Percentiles rank a stretch among this genome's conserved stretches.
phyloP scores from a whole-genome alignment of 306 rosid species.

The Vigna nakashimae region DNA sequence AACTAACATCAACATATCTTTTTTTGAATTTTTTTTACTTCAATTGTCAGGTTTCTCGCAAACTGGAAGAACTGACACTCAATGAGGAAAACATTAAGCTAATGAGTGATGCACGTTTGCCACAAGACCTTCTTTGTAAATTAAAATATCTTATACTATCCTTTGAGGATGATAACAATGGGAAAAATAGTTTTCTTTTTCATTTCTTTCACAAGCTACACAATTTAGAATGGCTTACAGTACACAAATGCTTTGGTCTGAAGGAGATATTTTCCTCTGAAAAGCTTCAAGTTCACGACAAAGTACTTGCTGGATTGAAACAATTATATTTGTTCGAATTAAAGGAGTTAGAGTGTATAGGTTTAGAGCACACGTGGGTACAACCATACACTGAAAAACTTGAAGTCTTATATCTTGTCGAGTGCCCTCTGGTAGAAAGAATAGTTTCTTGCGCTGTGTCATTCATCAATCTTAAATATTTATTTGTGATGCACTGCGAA shows the following conservation, averaged over 20 bases:
- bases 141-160: too few species aligned
- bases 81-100: background rate
- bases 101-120: background rate
- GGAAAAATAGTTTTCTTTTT: background rate
- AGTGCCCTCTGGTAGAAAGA: too few species aligned
- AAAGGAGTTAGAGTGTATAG: background rate
- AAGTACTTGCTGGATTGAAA: too few species aligned
- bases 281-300: background rate
- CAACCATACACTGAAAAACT: background rate
- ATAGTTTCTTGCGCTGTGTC: background rate
- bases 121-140: background rate
- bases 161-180: background rate
- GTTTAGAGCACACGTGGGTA: constrained; percentile 25
- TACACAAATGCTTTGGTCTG: background rate
- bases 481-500: too few species aligned
- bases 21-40: background rate
- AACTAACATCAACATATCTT: too few species aligned
- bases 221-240: background rate
- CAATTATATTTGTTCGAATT: rapidly evolving
- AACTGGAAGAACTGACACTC: background rate
- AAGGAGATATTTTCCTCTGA: constrained; percentile 11
- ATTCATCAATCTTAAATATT: background rate
- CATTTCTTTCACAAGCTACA: background rate
- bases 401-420: too few species aligned
- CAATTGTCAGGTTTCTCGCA: background rate